Percentiles rank a stretch among this genome's conserved stretches.
phyloP scores from a whole-genome alignment of 257 asterid species.

The Ocimum tenuiflorum region DNA sequence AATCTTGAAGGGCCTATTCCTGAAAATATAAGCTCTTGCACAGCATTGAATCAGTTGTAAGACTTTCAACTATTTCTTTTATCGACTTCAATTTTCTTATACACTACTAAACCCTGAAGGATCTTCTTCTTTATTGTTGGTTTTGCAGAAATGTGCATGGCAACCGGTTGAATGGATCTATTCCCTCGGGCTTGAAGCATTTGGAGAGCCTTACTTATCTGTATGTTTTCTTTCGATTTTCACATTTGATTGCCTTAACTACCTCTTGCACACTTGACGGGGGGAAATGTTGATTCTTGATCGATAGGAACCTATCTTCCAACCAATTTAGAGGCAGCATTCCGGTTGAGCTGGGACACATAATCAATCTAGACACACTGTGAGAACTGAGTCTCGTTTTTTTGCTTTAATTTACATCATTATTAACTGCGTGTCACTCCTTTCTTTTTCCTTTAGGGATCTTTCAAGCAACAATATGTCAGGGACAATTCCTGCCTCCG shows the following conservation, averaged over 20 bases:
- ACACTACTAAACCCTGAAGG: not conserved
- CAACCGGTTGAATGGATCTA: conserved; percentile 67
- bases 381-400: no score
- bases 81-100: not conserved
- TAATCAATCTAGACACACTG: conserved; percentile 86
- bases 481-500: conserved; percentile 74
- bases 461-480: conserved; percentile 74
- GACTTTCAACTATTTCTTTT: conserved; percentile 9
- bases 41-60: conserved; percentile 88
- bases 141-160: conserved; percentile 78
- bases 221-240: conserved; percentile 34
- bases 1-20: conserved; percentile 85
- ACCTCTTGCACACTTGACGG: not conserved
- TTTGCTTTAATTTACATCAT: no score
- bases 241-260: not conserved
- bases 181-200: conserved; percentile 75
- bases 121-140: not conserved
- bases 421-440: conserved; percentile 27
- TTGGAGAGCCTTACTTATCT: conserved; percentile 88
- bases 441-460: conserved; percentile 42
- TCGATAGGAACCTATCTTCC: conserved; percentile 73
- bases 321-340: conserved; percentile 66
- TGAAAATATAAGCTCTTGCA: conserved; percentile 86
- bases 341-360: conserved; percentile 76
- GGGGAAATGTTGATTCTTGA: not conserved